Evolutionary conservation across 179 eudicot genomes (phyloP), one percentile per base, ranked within the genome.

Genomic region (Nepenthes alata): DNA sequence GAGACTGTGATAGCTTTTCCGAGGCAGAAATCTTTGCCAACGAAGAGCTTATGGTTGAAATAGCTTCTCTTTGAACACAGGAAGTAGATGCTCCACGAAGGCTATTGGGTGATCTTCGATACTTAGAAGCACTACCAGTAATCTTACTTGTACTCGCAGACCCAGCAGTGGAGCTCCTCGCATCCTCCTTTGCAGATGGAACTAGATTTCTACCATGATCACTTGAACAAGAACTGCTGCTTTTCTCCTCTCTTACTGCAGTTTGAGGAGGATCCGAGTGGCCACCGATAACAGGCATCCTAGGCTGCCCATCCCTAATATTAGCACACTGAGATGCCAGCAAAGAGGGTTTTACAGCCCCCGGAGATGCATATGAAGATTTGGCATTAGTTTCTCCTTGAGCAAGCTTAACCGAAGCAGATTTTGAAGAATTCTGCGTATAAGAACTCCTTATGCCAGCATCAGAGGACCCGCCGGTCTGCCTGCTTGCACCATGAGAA

Each of bases 201-300:
- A 37, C 68, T 7, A 57, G 16, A 58, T 56, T 70, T 68, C 70
- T 79, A n/a, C 58, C 74, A 49, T 66, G 83, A 44, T 82, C 95
- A 69, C 84, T 84, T 3, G 90, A 87, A 70, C 90, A 79, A 14
- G 87, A 86, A 73, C 89, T 85, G 63, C 89, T 84, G 67, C 89
- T 81, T 69, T 75, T 88, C 41, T 85, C 95, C 74, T 88, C 98
- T 76, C 66, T 88, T 9, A 64, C 69, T 15, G 70, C 58, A 35
- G 80, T 41, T 56, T 77, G 80, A 62, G 84, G 82, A 37, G 55
- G 45, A 55, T 86, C 89, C 36, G 77, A 71, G 70, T 70, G 55
- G 13, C 79, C 75, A 34, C 65, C 62, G 49, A 53, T 53, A 59
- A 54, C 69, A 13, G 64, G 49, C 2, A 61, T 53, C 35, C 54